Evolutionary conservation across 495 filamentous ascomycete genomes (phyloP).

Genomic region (Ascobolus immersus): DNA sequence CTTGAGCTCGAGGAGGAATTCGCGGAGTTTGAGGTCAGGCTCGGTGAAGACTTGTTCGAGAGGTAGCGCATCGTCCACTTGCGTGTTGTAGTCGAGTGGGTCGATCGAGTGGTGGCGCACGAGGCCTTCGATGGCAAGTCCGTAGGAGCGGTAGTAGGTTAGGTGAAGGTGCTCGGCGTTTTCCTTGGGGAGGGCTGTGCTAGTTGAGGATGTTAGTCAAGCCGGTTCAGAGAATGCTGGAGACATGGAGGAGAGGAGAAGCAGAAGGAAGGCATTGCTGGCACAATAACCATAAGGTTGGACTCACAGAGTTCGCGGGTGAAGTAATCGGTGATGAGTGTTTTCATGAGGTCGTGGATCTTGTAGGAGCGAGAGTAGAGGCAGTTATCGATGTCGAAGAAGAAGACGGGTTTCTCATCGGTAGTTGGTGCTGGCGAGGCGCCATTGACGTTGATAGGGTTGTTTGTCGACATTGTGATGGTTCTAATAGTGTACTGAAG

Average conservation of each 20-base stretch:
- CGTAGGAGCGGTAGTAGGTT: conserved; percentile 87
- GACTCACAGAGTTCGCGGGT: conserved; percentile 1
- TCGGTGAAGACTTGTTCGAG: conserved; percentile 53
- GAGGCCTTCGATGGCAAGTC: conserved; percentile 83
- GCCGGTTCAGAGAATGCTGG: background rate
- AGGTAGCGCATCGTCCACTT: conserved; percentile 87
- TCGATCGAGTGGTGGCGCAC: conserved; percentile 89
- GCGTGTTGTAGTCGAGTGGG: conserved; percentile 73
- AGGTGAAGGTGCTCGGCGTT: conserved; percentile 63
- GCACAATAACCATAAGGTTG: conserved; percentile 1
- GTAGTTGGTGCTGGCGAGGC: too few species aligned
- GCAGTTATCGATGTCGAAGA: conserved; percentile 96
- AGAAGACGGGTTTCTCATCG: conserved; percentile 51
- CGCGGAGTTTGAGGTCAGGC: conserved; percentile 45
- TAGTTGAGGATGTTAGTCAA: background rate
- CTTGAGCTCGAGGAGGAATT: conserved; percentile 57
- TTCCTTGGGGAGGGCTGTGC: conserved; percentile 28
- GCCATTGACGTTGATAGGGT: too few species aligned
- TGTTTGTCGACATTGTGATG: too few species aligned
- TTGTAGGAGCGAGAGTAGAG: conserved; percentile 13
- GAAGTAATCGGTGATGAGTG: conserved; percentile 25
- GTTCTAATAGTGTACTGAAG: too few species aligned
- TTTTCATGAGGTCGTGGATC: conserved; percentile 33
- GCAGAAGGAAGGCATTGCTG: background rate
- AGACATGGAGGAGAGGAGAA: background rate